These are phyloP conservation scores for Tetrapyrgos nigripes DNA, from an alignment of 1,284 basidiomycete genomes.

Conservation along the genomic window DNA sequence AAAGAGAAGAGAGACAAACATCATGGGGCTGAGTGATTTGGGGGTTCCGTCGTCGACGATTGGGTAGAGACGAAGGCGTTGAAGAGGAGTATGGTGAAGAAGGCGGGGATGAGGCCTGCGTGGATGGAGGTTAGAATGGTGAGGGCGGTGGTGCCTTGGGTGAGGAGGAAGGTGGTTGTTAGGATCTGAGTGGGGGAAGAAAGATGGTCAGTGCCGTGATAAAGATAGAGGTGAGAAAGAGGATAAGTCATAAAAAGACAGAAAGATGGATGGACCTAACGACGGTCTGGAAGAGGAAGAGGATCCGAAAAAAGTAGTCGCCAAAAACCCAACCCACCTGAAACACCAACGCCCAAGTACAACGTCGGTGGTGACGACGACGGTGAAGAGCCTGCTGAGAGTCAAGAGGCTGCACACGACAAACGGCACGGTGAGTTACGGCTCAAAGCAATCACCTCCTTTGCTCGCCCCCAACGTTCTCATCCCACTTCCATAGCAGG, in stretches of 20 bases:
- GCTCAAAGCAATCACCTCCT: too few relatives aligned
- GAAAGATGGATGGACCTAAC: too few relatives aligned
- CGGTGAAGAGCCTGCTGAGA: too few relatives aligned
- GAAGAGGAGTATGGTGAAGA: constrained; percentile 81
- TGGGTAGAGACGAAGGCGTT: constrained; percentile 86
- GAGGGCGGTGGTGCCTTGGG: constrained; percentile 75
- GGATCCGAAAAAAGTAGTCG: constrained; percentile 44
- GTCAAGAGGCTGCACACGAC: too few relatives aligned
- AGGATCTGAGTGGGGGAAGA: constrained; percentile 70
- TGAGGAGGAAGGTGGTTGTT: constrained; percentile 76
- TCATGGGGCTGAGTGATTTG: constrained; percentile 60
- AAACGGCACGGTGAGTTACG: too few relatives aligned
- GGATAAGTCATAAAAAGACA: too few relatives aligned
- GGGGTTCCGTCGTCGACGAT: constrained; percentile 88
- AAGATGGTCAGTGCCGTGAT: too few relatives aligned
- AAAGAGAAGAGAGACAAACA: constrained; percentile 62
- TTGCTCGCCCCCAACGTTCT: too few relatives aligned
- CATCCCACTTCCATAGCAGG: too few relatives aligned
- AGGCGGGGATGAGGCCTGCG: constrained; percentile 68
- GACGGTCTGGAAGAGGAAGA: too few relatives aligned
- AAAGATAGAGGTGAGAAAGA: constrained; percentile 72
- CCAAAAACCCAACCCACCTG: neutral
- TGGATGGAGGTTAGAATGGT: constrained; percentile 79
- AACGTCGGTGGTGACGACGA: too few relatives aligned
- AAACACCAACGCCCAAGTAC: neutral